Base-by-base conservation (phyloP, 495 filamentous ascomycete species). In the Podospora didyma region DNA sequence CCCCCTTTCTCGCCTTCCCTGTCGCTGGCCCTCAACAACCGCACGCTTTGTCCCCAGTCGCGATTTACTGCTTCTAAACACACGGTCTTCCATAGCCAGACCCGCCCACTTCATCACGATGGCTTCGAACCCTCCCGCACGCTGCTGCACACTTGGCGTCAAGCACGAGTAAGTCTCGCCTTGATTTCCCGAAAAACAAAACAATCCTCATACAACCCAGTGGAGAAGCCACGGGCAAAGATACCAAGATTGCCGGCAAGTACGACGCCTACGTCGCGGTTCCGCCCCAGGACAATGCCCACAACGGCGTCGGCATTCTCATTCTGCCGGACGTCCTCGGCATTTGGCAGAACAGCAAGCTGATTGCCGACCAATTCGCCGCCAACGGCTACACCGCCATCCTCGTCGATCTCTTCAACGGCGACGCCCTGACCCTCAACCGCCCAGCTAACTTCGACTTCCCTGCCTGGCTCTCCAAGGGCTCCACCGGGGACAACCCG, bases 321-420 rank as follows among this genome's bases (percentile, higher is more conserved):
- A 74, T 75, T 68, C 62, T 89, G 42, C 80, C 83, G 35, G 88
- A 91, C 60, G 79, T 89, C 63, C 79, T 89, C 63, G 81, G 87
- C 57, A 82, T 89, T 69, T 90, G 83, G 78, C 74, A 82, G 68
- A 95, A 95, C 74, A 76, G 82, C 65, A 77, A 92, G 75, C 82
- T 96, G 47, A 74, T 92, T 55, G 90, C 89, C 56, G 90, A 95
- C 75, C 86, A 90, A 68, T 90, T 81, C 58, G 91, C 91, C 55
- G 85, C 82, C 63, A 88, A 89, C 65, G 91, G 90, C 44, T 96
- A 92, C 71, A 78, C 88, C 20, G 84, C 84, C 45, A 69, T 92
- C 21, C 75, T 96, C 61, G 81, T 89, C 54, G 91, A 96, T 68
- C 73, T 88, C 56, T 89, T 93, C 78, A 79, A 86, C 42, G 89